A percentile compares a stretch with the other conserved stretches of the same genome.
Conservation (phyloP, 768 basidiomycete species). For the Gelatoporia subvermispora region DNA sequence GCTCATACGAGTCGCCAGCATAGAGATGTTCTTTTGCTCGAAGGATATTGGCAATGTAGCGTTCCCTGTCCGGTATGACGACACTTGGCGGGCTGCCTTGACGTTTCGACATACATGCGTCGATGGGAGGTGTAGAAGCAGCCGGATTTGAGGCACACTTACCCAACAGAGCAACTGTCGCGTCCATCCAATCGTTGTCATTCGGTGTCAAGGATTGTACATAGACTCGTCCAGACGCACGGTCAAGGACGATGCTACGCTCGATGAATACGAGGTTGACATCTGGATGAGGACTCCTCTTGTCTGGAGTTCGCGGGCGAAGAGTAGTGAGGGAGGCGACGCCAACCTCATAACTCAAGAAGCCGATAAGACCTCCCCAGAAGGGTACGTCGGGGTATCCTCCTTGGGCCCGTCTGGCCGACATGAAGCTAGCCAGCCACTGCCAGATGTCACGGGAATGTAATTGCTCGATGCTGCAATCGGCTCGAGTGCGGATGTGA, state of each 20-base stretch:
- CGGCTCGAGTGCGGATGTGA: constrained; percentile 35
- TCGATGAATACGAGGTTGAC: constrained; percentile 75
- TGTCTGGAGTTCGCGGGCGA: background rate
- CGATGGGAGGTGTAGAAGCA: constrained; percentile 1
- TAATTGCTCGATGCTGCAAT: constrained; percentile 36
- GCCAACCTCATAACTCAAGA: constrained; percentile 77
- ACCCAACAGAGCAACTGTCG: constrained; percentile 32
- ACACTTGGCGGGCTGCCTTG: constrained; percentile 26
- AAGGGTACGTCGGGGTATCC: constrained; percentile 61
- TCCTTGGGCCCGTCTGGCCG: constrained; percentile 36
- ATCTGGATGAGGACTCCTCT: constrained; percentile 48
- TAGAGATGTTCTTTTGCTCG: constrained; percentile 69
- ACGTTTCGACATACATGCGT: constrained; percentile 19
- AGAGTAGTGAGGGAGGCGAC: constrained; percentile 43
- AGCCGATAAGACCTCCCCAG: constrained; percentile 81
- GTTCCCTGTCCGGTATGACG: constrained; percentile 48
- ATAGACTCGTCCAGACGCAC: constrained; percentile 40
- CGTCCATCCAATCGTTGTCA: constrained; percentile 58
- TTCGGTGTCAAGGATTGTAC: constrained; percentile 60
- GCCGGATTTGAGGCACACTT: constrained; percentile 12
- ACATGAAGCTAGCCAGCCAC: constrained; percentile 74
- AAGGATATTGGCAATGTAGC: constrained; percentile 67
- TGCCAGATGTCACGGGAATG: constrained; percentile 60
- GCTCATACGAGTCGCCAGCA: constrained; percentile 88
- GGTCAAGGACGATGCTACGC: constrained; percentile 70